Evolutionary conservation across 805 yeast species (phyloP).

Genomic region (Priceomyces melissophilus): DNA sequence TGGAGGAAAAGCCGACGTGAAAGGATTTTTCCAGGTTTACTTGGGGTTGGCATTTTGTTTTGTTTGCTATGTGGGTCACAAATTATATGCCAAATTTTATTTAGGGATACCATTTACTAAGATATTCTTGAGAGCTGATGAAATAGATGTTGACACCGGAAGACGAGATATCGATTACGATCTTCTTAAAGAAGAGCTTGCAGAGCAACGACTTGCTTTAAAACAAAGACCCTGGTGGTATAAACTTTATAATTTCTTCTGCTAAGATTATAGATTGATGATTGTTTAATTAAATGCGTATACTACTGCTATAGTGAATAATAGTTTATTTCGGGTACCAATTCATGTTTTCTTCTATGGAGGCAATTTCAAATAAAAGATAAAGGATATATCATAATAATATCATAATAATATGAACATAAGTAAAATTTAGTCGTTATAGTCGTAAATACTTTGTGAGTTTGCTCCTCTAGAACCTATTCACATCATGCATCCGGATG

Average conservation of each 20-base stretch:
- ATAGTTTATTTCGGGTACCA: no score
- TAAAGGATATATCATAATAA: no score
- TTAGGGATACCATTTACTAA: conserved; percentile 8
- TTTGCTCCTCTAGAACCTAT: no score
- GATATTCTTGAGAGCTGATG: conserved; percentile 27
- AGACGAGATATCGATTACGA: conserved; percentile 37
- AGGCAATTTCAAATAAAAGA: no score
- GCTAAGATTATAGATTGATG: background rate
- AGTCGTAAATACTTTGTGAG: no score
- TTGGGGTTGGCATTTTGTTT: conserved; percentile 26
- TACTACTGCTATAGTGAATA: no score
- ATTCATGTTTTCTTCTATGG: no score
- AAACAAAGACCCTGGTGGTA: conserved; percentile 4
- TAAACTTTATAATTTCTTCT: conserved; percentile 4
- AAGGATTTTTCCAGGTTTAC: conserved; percentile 37
- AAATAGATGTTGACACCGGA: conserved; percentile 43
- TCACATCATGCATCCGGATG: background rate
- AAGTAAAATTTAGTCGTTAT: no score
- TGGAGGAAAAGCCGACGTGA: conserved; percentile 24
- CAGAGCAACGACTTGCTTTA: conserved; percentile 28
- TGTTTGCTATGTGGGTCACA: conserved; percentile 39
- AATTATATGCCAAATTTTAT: conserved; percentile 18
- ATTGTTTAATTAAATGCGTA: no score
- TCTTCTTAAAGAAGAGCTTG: conserved; percentile 37
- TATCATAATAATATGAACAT: no score